Evolutionary conservation across 2,329 filamentous ascomycete species (phyloP), one percentile per base, ranked within the genome.

Genomic region (Penicillium janthinellum): DNA sequence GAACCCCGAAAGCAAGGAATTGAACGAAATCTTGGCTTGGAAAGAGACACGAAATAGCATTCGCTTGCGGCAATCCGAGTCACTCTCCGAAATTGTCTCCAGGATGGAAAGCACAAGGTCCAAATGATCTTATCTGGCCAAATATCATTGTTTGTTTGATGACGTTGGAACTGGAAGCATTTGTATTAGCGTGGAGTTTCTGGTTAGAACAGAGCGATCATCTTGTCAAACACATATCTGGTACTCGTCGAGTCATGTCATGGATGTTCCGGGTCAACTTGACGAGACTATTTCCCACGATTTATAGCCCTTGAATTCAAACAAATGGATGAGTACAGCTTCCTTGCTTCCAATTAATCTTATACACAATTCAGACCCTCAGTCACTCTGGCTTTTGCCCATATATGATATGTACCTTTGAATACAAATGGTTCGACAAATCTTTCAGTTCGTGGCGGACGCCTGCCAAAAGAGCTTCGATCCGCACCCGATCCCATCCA

Each of bases 361-460:
- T 42, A 44, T 53, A 39, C 35, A 57, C 22, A 45, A 41, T 42
- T 20, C 4, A 20, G 25, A 17, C 2, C 25, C 12, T 22, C 22
- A 25, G 34, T 64, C 48, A 60, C 31, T 37, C 44, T 0, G 67
- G 63, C 31, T 50, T 65, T 66, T 75, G 72, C 1, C 71, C 72
- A 45, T 73, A 75, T 17, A 75, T 58, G 31, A 74, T 58, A 45
- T 71, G 64, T 34, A 71, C 65, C 37, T 68, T 67, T 5, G 71
- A 68, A 64, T 78, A 79, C 17, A 75, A 57, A 67, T 79, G 77
- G 49, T 75, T 69, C 2, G 63, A 69, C 35, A 64, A 65, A 68
- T 79, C 72, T 42, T 67, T 66, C 17, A 78, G 57, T 64, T 79
- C 77, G 39, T 66, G 68, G 57, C 73, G 75, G 17, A 78, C 76